Evolutionary conservation across 257 asterid genomes (phyloP).

Genomic region (Solanum habrochaites): DNA sequence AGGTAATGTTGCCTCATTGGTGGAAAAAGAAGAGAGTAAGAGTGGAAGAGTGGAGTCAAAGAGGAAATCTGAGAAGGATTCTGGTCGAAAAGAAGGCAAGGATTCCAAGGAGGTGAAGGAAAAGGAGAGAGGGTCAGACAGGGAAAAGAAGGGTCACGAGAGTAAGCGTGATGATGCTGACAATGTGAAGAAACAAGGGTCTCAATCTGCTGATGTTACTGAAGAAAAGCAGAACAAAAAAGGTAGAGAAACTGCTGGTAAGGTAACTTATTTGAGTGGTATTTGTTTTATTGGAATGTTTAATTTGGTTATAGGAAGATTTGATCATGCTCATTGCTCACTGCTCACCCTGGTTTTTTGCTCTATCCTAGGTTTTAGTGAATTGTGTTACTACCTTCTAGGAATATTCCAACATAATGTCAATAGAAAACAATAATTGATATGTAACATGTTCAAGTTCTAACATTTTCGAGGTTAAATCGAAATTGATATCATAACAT

Average conservation of each 20-base stretch:
- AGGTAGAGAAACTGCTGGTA: constrained; percentile 68
- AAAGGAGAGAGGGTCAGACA: constrained; percentile 63
- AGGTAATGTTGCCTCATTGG: constrained; percentile 30
- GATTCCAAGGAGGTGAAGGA: constrained; percentile 37
- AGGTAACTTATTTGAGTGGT: constrained; percentile 36
- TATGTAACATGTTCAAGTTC: not conserved
- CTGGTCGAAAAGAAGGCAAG: constrained; percentile 58
- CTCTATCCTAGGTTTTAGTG: not conserved
- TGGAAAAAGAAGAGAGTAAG: constrained; percentile 57
- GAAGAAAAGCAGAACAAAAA: constrained; percentile 66
- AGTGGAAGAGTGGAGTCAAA: constrained; percentile 55
- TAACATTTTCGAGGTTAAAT: not conserved
- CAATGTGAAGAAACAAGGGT: constrained; percentile 46
- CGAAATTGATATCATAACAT: not conserved
- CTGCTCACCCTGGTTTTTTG: too few species aligned
- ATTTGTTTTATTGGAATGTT: not conserved
- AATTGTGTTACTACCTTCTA: not conserved
- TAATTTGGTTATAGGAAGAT: not conserved
- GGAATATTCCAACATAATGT: not conserved
- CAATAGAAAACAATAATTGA: not conserved
- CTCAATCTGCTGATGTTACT: constrained; percentile 31
- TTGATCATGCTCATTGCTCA: not conserved
- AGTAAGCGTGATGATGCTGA: constrained; percentile 42
- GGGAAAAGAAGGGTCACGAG: constrained; percentile 61
- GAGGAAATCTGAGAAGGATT: constrained; percentile 80